Base-by-base conservation (phyloP, 2,329 filamentous ascomycete genomes). In the Tolypocladium endophyticum region DNA sequence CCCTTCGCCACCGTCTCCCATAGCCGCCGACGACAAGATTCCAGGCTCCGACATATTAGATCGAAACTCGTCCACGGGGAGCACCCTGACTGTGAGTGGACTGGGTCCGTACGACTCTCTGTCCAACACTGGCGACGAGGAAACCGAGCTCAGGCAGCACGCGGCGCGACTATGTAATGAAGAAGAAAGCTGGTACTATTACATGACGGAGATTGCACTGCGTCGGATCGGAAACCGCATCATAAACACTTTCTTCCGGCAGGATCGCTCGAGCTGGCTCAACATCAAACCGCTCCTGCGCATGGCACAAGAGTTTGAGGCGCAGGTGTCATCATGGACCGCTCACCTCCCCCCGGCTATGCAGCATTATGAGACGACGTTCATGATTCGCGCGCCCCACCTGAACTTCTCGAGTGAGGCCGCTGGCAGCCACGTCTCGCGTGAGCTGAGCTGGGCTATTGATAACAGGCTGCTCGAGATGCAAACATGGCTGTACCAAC, bases 171-270 rank as follows among this genome's bases (percentile, higher is more conserved):
- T 50, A 4, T 50, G 47, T 25, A 50, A 50, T 3, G 66, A 74
- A 61, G 68, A 74, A 54, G 66, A 73, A 57, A 73, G 71, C 59
- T 77, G 76, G 76, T 76, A 74, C 63, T 77, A 77, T 62, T 78
- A 77, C 58, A 67, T 76, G 8, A 74, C 76, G 1, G 76, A 78
- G 58, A 73, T 77, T 54, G 73, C 76, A 0, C 67, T 74, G 6
- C 66, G 76, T 2, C 70, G 76, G 4, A 74, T 78, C 52, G 72
- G 71, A 47, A 77, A 77, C 58, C 69, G 74, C 25, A 71, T 76
- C 25, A 64, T 76, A 54, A 74, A 68, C 36, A 64, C 63, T 8
- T 66, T 71, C 25, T 70, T 64, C 18, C 60, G 61, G 1, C 61
- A 65, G 28, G 62, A 63, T 4, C 41, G 53, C 12, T 45, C 58